Conservation (phyloP, 1,139 yeast genomes). For the Candida albicans region DNA sequence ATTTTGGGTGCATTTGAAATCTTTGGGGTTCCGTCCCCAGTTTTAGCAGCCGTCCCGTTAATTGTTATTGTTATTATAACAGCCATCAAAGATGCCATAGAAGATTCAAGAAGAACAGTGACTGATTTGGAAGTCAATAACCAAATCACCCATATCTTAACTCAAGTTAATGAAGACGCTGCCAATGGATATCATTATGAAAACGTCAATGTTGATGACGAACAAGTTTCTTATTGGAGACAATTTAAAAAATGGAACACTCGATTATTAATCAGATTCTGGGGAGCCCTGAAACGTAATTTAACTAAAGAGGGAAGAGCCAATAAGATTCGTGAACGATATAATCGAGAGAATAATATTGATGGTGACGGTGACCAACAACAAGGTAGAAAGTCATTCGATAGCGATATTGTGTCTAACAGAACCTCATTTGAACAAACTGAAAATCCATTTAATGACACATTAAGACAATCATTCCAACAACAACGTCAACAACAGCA, state of each 20-base stretch:
- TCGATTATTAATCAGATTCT: slow-evolving; percentile 27
- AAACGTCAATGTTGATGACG: slow-evolving; percentile 48
- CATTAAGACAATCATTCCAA: slow-evolving; percentile 26
- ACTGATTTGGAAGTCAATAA: slow-evolving; percentile 57
- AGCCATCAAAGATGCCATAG: slow-evolving; percentile 57
- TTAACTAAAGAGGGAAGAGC: slow-evolving; percentile 43
- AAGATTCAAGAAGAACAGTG: slow-evolving; percentile 54
- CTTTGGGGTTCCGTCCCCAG: slow-evolving; percentile 60
- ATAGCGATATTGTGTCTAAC: slow-evolving; percentile 26
- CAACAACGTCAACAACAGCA: slow-evolving; percentile 9
- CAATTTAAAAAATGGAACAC: slow-evolving; percentile 54
- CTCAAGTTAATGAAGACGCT: slow-evolving; percentile 17
- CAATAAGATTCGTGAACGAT: slow-evolving; percentile 26
- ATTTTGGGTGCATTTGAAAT: slow-evolving; percentile 54
- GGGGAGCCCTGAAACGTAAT: slow-evolving; percentile 31
- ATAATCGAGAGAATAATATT: slow-evolving; percentile 8
- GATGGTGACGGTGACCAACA: slow-evolving; percentile 5
- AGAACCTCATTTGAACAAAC: slow-evolving; percentile 17
- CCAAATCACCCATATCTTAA: slow-evolving; percentile 47
- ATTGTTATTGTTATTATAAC: slow-evolving; percentile 58
- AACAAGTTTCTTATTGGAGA: slow-evolving; percentile 59
- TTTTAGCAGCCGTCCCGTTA: slow-evolving; percentile 56
- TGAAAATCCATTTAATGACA: slow-evolving; percentile 23
- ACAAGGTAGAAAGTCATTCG: slow-evolving; percentile 33
- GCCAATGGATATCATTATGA: slow-evolving; percentile 22